Percentiles rank a stretch among this genome's conserved stretches.
phyloP scores from a whole-genome alignment of 441 rosid species.

The Rhodomyrtus psidioides region DNA sequence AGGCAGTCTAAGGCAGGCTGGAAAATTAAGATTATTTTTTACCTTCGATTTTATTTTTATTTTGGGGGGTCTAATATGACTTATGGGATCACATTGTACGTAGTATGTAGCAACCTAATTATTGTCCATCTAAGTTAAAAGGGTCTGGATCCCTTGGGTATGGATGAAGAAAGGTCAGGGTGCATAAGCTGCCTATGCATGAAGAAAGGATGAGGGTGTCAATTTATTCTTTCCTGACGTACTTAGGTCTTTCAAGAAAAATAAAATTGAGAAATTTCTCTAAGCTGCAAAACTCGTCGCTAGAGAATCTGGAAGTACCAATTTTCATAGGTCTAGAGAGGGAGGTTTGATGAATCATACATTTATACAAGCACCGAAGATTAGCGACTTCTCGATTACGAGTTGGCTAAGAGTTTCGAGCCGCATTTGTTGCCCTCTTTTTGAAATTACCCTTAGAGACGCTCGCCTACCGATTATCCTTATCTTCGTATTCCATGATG shows the following conservation, averaged over 20 bases:
- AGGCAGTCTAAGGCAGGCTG: not conserved
- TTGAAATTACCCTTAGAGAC: not conserved
- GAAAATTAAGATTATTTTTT: not conserved
- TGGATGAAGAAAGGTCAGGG: not conserved
- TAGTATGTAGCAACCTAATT: too few relatives aligned
- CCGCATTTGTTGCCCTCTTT: not conserved
- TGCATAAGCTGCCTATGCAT: not conserved
- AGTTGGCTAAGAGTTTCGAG: not conserved
- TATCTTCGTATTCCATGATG: not conserved
- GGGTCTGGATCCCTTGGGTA: not conserved
- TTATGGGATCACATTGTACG: not conserved
- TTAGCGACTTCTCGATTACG: not conserved
- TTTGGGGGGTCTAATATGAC: not conserved
- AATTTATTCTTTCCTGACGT: not conserved
- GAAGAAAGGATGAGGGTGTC: not conserved
- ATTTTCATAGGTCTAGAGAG: not conserved
- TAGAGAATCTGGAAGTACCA: not conserved
- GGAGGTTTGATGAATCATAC: not conserved
- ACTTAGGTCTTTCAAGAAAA: not conserved
- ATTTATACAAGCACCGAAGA: not conserved
- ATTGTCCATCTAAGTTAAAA: not conserved
- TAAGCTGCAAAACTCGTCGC: not conserved
- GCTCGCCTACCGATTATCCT: not conserved
- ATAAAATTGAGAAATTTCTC: not conserved
- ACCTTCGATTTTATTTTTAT: too few relatives aligned